Conservation (phyloP, 768 basidiomycete genomes). For the Kwoniella newhampshirensis region DNA sequence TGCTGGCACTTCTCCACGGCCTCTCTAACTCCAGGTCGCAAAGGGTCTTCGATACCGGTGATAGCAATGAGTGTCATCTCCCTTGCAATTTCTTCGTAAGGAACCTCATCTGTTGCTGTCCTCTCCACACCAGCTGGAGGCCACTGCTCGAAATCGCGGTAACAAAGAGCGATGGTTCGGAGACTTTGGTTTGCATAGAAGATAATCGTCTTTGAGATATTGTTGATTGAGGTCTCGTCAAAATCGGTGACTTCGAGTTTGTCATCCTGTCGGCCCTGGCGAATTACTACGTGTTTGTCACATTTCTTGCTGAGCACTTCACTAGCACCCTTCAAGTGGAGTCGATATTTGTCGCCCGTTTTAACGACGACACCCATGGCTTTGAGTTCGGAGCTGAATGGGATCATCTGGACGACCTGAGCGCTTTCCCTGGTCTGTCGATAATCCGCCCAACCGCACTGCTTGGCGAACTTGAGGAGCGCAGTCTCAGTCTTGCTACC, state of each 20-base stretch:
- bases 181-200: slow-evolving; percentile 97
- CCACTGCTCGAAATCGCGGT: slow-evolving; percentile 82
- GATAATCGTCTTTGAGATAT: slow-evolving; percentile 86
- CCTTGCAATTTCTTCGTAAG: slow-evolving; percentile 66
- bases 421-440: slow-evolving; percentile 64
- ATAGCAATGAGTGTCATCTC: slow-evolving; percentile 85
- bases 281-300: slow-evolving; percentile 69
- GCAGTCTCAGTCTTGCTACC: slow-evolving; percentile 97
- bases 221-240: slow-evolving; percentile 68
- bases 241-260: slow-evolving; percentile 64
- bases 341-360: slow-evolving; percentile 60
- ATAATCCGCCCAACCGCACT: slow-evolving; percentile 74
- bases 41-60: slow-evolving; percentile 92
- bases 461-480: slow-evolving; percentile 77
- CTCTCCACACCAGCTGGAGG: slow-evolving; percentile 60
- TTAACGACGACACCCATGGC: slow-evolving; percentile 87
- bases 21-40: slow-evolving; percentile 82
- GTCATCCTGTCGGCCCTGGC: slow-evolving; percentile 27
- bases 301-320: slow-evolving; percentile 86
- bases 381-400: slow-evolving; percentile 90
- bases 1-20: slow-evolving; percentile 82
- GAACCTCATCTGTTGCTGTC: slow-evolving; percentile 36
- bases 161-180: slow-evolving; percentile 90
- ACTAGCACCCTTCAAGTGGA: slow-evolving; percentile 88
- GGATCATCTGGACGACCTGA: slow-evolving; percentile 77